Evolutionary conservation across 2,329 filamentous ascomycete genomes (phyloP).

Genomic region (Calonectria leucothoes): DNA sequence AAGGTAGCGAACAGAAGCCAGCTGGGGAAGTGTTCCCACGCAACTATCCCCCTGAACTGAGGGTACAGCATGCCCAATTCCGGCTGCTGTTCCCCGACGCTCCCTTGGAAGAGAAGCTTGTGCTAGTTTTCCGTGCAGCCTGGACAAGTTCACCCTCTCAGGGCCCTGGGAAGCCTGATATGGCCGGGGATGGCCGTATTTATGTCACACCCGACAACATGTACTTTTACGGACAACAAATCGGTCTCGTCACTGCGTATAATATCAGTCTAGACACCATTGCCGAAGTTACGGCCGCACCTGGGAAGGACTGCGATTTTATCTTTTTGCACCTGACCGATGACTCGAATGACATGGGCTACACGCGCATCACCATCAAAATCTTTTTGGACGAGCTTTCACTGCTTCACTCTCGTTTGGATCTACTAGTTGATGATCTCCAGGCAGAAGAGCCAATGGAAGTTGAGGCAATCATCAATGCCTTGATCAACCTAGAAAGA

Average conservation of each 20-base stretch:
- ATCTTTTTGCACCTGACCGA: constrained; percentile 83
- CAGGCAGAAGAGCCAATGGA: constrained; percentile 77
- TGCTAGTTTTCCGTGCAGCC: constrained; percentile 91
- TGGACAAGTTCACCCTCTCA: constrained; percentile 72
- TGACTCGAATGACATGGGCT: constrained; percentile 70
- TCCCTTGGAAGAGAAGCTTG: constrained; percentile 80
- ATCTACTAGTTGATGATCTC: constrained; percentile 85
- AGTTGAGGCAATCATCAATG: constrained; percentile 76
- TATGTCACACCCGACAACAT: constrained; percentile 90
- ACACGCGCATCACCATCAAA: constrained; percentile 86
- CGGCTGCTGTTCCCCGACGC: constrained; percentile 89
- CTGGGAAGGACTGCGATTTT: constrained; percentile 92
- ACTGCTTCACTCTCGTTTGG: constrained; percentile 84
- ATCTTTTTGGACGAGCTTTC: constrained; percentile 90
- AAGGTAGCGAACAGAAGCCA: constrained; percentile 45
- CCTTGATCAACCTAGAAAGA: constrained; percentile 80
- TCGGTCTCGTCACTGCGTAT: constrained; percentile 89
- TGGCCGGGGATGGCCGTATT: constrained; percentile 77
- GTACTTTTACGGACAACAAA: constrained; percentile 96
- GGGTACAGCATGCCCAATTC: constrained; percentile 92
- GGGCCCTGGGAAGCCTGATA: constrained; percentile 53
- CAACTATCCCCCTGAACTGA: constrained; percentile 85
- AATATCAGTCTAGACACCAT: constrained; percentile 81
- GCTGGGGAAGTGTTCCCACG: constrained; percentile 70
- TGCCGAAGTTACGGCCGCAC: constrained; percentile 88